A percentile compares a stretch with the other conserved stretches of the same genome.
phyloP scores from a whole-genome alignment of 2,329 filamentous ascomycete genomes.

The Botrytis sinoallii region DNA sequence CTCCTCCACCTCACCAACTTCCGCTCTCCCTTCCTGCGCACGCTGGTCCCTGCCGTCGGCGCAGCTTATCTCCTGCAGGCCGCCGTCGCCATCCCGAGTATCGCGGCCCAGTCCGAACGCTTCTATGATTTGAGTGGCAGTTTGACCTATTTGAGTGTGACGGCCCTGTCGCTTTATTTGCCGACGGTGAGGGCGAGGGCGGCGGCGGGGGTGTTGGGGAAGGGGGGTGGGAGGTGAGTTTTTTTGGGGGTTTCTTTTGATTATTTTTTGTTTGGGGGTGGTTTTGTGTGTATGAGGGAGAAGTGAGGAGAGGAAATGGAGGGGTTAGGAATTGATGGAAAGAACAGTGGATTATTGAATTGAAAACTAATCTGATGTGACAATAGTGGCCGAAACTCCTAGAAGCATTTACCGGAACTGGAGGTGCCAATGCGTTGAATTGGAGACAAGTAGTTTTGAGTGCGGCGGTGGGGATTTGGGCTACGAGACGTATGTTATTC shows the following conservation, averaged over 20 bases:
- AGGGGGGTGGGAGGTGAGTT: background rate
- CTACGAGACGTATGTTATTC: slow-evolving; percentile 50
- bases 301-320: too few relatives aligned
- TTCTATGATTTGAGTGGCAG: slow-evolving; percentile 58
- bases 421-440: slow-evolving; percentile 46
- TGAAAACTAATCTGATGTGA: background rate
- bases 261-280: too few relatives aligned
- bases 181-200: background rate
- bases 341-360: background rate
- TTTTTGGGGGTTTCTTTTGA: background rate
- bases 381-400: slow-evolving; percentile 44
- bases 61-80: slow-evolving; percentile 63
- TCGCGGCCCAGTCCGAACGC: slow-evolving; percentile 57
- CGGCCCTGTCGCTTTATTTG: background rate
- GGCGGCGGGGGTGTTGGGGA: background rate
- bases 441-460: slow-evolving; percentile 59
- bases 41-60: slow-evolving; percentile 58
- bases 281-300: background rate
- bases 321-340: background rate
- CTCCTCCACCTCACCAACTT: slow-evolving; percentile 61
- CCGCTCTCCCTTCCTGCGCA: slow-evolving; percentile 59
- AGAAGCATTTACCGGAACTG: slow-evolving; percentile 44
- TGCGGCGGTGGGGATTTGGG: slow-evolving; percentile 59
- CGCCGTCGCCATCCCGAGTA: slow-evolving; percentile 60
- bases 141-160: background rate